phyloP scores from a whole-genome alignment of 1,284 basidiomycete species.

The Ceratobasidium theobromae region DNA sequence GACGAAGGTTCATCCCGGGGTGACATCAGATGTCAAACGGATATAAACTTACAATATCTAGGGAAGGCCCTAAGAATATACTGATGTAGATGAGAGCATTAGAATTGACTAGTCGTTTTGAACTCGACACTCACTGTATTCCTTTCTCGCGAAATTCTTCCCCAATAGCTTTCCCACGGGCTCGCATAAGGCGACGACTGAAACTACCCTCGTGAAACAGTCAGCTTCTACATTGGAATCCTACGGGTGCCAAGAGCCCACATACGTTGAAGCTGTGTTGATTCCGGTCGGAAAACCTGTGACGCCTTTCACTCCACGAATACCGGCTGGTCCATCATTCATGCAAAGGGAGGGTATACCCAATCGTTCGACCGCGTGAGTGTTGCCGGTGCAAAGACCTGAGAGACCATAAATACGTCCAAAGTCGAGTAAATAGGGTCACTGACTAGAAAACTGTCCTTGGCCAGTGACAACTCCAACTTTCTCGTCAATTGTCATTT shows the following conservation, averaged over 20 bases:
- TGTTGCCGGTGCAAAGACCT: slow-evolving; percentile 23
- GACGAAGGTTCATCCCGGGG: no score
- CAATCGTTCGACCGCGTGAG: slow-evolving; percentile 3
- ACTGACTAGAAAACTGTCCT: slow-evolving; percentile 28
- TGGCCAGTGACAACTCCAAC: slow-evolving; percentile 23
- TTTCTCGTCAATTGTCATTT: slow-evolving; percentile 33
- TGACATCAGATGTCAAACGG: no score
- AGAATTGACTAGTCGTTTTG: no score
- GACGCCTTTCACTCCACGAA: slow-evolving; percentile 12
- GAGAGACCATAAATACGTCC: not conserved
- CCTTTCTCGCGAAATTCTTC: slow-evolving; percentile 29
- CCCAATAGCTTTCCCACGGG: slow-evolving; percentile 29
- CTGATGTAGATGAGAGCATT: not conserved
- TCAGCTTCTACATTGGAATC: not conserved
- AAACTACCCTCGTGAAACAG: slow-evolving; percentile 6
- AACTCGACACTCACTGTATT: slow-evolving; percentile 9
- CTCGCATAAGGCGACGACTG: slow-evolving; percentile 25
- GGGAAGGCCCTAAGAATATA: slow-evolving; percentile 16
- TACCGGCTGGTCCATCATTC: slow-evolving; percentile 24
- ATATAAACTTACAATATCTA: slow-evolving; percentile 18
- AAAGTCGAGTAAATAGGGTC: not conserved
- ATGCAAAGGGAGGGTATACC: slow-evolving; percentile 24
- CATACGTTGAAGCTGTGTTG: slow-evolving; percentile 27
- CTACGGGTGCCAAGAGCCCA: not conserved
- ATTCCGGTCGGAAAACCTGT: slow-evolving; percentile 22